Evolutionary conservation across 2,329 filamentous ascomycete genomes (phyloP), one percentile per base, ranked within the genome.

Genomic region (Colletotrichum sp.): DNA sequence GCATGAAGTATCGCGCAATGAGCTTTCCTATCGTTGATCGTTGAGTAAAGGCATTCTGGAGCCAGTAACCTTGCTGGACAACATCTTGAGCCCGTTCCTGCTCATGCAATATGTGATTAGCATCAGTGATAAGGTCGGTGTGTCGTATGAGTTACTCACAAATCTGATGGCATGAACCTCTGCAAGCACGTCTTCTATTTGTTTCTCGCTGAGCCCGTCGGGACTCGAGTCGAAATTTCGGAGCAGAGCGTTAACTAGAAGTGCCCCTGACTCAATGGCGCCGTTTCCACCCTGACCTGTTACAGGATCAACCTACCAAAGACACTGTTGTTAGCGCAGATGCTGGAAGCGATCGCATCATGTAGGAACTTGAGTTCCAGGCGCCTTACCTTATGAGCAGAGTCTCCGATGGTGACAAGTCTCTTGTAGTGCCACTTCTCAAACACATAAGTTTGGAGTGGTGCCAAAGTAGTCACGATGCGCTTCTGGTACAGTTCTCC

Each of bases 331-430:
- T n/a, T 43, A 43, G 38, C 18, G 38, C 38, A 5, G 4, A 12
- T 6, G 13, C 66, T 10, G 65, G 38, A 4, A 6, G 38, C 8
- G 24, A 5, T 9, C 4, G 1, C 24, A n/a, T 13, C 4, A 10
- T 0, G 13, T 7, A 16, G 5, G 13, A 18, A 12, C 9, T 2
- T 2, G 7, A 5, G 2, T 10, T 12, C 2, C 55, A 13, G 38
- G 4, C 38, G 5, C 1, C 12, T n/a, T 77, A 83, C 83, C 81
- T 87, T 87, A 73, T 87, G 85, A 7, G 82, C 84, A 2, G 85
- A 80, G 72, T 87, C 86, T 2, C 86, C 86, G 7, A 87, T 81
- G 1, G 82, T 79, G 0, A 87, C 79, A 5, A 85, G 82, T 14
- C 86, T 79, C 9, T 82, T 80, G 56, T 81, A 85, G 65, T 84